Evolutionary conservation across 441 rosid genomes (phyloP), one percentile per base, ranked within the genome.

Genomic region (Metrosideros polymorpha): DNA sequence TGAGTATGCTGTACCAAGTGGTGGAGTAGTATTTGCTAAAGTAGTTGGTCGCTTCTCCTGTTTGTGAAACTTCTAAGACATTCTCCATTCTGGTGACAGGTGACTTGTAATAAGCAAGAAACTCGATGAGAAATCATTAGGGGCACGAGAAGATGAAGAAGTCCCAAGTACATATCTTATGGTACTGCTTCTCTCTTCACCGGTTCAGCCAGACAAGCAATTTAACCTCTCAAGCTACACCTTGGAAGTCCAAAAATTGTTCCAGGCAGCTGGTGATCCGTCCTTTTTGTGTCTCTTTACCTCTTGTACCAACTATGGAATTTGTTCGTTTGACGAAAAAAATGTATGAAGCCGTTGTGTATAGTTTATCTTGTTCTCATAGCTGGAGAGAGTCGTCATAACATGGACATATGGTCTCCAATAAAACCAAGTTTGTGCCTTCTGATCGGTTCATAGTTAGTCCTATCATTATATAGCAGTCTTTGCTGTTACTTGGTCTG

Each of bases 361-460:
- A 91, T 91, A 93, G 93, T 88, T 56, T 86, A 59, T 83, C 76
- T 85, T 87, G 84, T 85, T 76, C 85, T 87, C 75, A 47, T 76
- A 84, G 89, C 32, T 88, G 51, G 86, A 90, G 88, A 89, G 89
- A 49, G 87, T 85, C 87, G 89, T 88, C 87, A 51, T 88, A 85
- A 86, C 89, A 84, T 89, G 87, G 89, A 86, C 87, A 75, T 86
- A 86, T 88, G 88, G 90, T 83, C 87, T 82, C 87, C 84, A 88
- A 89, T 87, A 87, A 92, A 87, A 85, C 87, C 57, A 87, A 89
- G 91, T 87, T 90, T 91, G 92, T 88, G 88, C 59, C 85, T 87
- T 83, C 53, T 85, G n/a, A 22, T 71, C 79, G 2, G 79, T 71
- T 71, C 79, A 22, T 39, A 22, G 79, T 22, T 71, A 39, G 47